Conservation (phyloP, 1,284 basidiomycete genomes). For the Rhodotorula sp. region DNA sequence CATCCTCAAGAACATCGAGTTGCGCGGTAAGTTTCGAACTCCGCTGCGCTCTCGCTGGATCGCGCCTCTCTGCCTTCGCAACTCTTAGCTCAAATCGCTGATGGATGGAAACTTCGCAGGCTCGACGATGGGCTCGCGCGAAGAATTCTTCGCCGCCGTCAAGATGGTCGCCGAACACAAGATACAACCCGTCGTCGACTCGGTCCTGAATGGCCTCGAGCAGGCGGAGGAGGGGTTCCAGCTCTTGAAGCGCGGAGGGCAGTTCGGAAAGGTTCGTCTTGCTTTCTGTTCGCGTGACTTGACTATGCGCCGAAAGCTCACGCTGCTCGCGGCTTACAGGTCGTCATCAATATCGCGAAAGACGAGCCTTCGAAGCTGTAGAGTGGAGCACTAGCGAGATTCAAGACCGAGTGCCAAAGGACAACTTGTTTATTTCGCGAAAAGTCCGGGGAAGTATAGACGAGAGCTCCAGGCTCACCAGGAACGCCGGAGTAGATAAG, state of each 20-base stretch:
- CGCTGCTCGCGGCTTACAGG: neutral
- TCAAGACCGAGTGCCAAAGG: neutral
- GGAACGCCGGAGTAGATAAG: too few species aligned
- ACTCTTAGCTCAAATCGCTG: too few species aligned
- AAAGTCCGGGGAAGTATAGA: too few species aligned
- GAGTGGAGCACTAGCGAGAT: neutral
- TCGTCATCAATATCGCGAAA: conserved; percentile 22
- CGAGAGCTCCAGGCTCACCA: too few species aligned
- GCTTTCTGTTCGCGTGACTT: neutral
- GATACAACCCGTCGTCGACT: conserved; percentile 71
- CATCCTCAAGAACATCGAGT: conserved; percentile 70
- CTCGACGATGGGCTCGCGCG: conserved; percentile 76
- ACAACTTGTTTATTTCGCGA: neutral
- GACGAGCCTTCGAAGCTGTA: conserved; percentile 24
- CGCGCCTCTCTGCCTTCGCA: neutral
- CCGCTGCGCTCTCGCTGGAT: neutral
- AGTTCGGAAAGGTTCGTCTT: conserved; percentile 66
- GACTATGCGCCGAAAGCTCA: too few species aligned
- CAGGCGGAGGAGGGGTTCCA: conserved; percentile 68
- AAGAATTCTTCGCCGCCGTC: conserved; percentile 70
- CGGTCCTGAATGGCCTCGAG: conserved; percentile 63
- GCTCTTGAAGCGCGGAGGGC: conserved; percentile 56
- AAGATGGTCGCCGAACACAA: conserved; percentile 65
- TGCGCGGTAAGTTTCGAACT: conserved; percentile 59
- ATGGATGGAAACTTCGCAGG: conserved; percentile 29